Evolutionary conservation across 2,329 filamentous ascomycete species (phyloP).

Genomic region (Stemphylium beticola): DNA sequence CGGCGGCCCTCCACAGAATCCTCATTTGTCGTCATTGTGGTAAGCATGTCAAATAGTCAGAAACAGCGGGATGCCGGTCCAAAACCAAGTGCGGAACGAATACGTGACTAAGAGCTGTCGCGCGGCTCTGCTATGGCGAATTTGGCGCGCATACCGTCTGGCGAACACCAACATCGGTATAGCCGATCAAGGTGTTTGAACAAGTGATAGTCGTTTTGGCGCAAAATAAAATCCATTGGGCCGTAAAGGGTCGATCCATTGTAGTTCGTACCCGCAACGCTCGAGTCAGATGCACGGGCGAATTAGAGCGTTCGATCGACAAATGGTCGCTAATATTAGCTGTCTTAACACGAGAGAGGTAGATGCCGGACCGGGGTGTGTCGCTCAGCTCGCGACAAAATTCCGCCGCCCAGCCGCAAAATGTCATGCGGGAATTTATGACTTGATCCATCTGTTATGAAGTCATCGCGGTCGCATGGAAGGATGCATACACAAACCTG

Average conservation of each 20-base stretch:
- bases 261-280: conserved; percentile 17
- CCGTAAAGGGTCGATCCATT: conserved; percentile 8
- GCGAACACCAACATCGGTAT: conserved; percentile 13
- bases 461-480: conserved; percentile 25
- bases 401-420: conserved; percentile 18
- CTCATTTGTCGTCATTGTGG: conserved; percentile 28
- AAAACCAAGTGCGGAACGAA: conserved; percentile 21
- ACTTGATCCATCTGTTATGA: conserved; percentile 28
- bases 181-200: conserved; percentile 6
- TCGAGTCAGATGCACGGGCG: conserved; percentile 21
- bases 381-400: conserved; percentile 43
- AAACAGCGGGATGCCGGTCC: conserved; percentile 15
- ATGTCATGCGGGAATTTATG: conserved; percentile 15
- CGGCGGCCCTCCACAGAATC: conserved; percentile 4
- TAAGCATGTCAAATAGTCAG: conserved; percentile 40
- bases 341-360: conserved; percentile 31
- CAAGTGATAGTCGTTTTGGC: conserved; percentile 16
- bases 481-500: conserved; percentile 21
- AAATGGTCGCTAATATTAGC: conserved; percentile 42
- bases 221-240: conserved; percentile 19
- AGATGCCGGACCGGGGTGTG: conserved; percentile 20
- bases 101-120: conserved; percentile 18
- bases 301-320: conserved; percentile 28
- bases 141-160: conserved; percentile 11
- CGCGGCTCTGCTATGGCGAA: conserved; percentile 14